Percentiles rank a stretch among this genome's conserved stretches.
phyloP scores from a whole-genome alignment of 2,329 filamentous ascomycete genomes.

The Venturia nashicola region DNA sequence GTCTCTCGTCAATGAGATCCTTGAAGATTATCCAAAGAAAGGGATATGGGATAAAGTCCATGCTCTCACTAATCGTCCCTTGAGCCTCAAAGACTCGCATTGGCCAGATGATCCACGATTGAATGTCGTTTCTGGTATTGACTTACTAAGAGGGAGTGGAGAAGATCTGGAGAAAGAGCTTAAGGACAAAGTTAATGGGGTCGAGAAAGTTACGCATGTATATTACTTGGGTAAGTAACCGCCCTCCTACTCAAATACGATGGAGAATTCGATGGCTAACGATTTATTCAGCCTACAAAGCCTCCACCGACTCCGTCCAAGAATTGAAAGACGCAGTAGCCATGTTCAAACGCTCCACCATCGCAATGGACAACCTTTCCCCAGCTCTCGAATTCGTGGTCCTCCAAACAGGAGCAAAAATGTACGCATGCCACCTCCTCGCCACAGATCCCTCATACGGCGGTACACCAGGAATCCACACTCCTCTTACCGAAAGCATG shows the following conservation, averaged over 20 bases:
- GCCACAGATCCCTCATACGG: slow-evolving; percentile 20
- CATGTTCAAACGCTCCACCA: slow-evolving; percentile 29
- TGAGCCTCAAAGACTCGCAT: slow-evolving; percentile 20
- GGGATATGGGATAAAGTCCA: slow-evolving; percentile 32
- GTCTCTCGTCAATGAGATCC: slow-evolving; percentile 36
- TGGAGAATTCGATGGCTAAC: neutral
- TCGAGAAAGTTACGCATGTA: slow-evolving; percentile 31
- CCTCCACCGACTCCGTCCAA: slow-evolving; percentile 24
- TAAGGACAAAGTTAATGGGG: slow-evolving; percentile 20
- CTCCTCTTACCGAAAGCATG: slow-evolving; percentile 21
- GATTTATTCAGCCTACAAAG: slow-evolving; percentile 25
- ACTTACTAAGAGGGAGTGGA: slow-evolving; percentile 28
- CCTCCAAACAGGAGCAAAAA: slow-evolving; percentile 24
- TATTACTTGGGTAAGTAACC: slow-evolving; percentile 25
- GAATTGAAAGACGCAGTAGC: slow-evolving; percentile 28
- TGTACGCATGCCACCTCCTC: slow-evolving; percentile 31
- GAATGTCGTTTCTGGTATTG: slow-evolving; percentile 30
- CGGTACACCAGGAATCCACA: slow-evolving; percentile 20
- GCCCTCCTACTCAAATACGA: neutral
- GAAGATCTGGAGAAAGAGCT: slow-evolving; percentile 25
- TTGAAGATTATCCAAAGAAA: slow-evolving; percentile 33
- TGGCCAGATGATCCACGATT: slow-evolving; percentile 29
- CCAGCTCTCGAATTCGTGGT: slow-evolving; percentile 26
- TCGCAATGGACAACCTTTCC: slow-evolving; percentile 22
- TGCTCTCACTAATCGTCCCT: slow-evolving; percentile 35